Evolutionary conservation across 257 asterid species (phyloP), one percentile per base, ranked within the genome.

Genomic region (Forsythia suspensa): DNA sequence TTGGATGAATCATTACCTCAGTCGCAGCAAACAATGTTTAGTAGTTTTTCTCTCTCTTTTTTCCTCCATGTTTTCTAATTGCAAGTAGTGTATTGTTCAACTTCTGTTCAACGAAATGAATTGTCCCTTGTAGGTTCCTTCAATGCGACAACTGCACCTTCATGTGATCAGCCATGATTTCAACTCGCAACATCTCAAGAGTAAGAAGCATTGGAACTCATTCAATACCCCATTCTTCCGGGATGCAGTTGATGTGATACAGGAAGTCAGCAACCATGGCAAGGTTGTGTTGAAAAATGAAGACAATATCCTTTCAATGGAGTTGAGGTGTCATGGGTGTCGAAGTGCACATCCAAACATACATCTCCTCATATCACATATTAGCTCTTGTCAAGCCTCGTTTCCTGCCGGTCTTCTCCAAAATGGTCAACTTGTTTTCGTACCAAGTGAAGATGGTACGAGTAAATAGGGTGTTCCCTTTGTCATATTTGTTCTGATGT

Each of bases 111-210:
- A 18, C 4, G n/a, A 61, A 74, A 73, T 48, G 41, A 48, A 73
- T 67, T 59, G 72, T 55, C 76, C 76, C 29, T 63, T 81, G 71
- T 88, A 95, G 97, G 91, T 73, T 36, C 97, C 98, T 76, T 95
- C 99, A 68, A 91, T 95, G 98, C 88, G 92, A 70, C 98, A 95
- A 71, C 37, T 95, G 88, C 98, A 95, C 82, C 94, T 93, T 82
- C 99, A 95, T 72, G 97, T 95, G 74, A 90, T 95, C 51, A 93
- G 98, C 93, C 97, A 92, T 75, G 97, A 95, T 80, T 95, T 93
- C 41, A 86, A 93, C 85, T 95, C 99, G 5, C 79, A 59, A 29
- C 89, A 88, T 87, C 86, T 95, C 77, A 95, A 92, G 92, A 87
- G 92, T 77, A 93, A 91, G 90, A 90, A 90, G 88, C 99, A 95